Conservation (phyloP, 371 early-diverging fungal genomes). For the Polyrhizophydium stewartii region DNA sequence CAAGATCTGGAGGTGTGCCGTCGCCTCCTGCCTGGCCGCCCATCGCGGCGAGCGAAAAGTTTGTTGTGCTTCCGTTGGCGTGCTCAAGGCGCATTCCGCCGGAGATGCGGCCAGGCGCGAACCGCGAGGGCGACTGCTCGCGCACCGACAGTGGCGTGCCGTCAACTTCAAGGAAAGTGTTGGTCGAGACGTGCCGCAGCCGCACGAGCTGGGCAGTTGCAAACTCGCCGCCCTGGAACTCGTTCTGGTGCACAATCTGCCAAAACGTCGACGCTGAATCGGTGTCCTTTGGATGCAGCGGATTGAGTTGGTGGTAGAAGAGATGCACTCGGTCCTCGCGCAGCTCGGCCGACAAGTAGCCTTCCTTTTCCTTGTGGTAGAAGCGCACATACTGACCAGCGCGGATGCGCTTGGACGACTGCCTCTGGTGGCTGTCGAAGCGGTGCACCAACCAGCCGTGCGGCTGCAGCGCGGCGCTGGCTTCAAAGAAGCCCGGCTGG, state of each 20-base stretch:
- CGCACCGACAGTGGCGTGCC: background rate
- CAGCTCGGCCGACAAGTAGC: slow-evolving; percentile 29
- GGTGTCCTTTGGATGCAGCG: slow-evolving; percentile 52
- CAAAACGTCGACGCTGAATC: slow-evolving; percentile 50
- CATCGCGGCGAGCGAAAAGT: background rate
- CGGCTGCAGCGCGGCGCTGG: slow-evolving; percentile 8
- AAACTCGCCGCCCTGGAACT: slow-evolving; percentile 15
- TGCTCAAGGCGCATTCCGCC: background rate
- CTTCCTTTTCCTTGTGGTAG: slow-evolving; percentile 56
- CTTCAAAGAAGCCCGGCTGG: slow-evolving; percentile 25
- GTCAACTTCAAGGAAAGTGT: slow-evolving; percentile 41
- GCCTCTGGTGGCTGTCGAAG: slow-evolving; percentile 2
- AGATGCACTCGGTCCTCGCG: slow-evolving; percentile 18
- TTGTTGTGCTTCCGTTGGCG: background rate
- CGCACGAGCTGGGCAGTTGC: slow-evolving; percentile 41
- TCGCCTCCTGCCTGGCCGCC: too few relatives aligned
- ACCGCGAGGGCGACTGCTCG: background rate
- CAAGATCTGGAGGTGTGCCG: too few relatives aligned
- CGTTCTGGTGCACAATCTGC: slow-evolving; percentile 29
- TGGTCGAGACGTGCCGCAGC: slow-evolving; percentile 39
- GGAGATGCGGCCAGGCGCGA: background rate
- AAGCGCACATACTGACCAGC: slow-evolving; percentile 45
- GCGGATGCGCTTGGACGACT: slow-evolving; percentile 5
- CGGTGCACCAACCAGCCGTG: slow-evolving; percentile 23
- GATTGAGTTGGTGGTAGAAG: slow-evolving; percentile 44